Evolutionary conservation across 1,284 basidiomycete species (phyloP).

Genomic region (Sphaerobolus stellatus): DNA sequence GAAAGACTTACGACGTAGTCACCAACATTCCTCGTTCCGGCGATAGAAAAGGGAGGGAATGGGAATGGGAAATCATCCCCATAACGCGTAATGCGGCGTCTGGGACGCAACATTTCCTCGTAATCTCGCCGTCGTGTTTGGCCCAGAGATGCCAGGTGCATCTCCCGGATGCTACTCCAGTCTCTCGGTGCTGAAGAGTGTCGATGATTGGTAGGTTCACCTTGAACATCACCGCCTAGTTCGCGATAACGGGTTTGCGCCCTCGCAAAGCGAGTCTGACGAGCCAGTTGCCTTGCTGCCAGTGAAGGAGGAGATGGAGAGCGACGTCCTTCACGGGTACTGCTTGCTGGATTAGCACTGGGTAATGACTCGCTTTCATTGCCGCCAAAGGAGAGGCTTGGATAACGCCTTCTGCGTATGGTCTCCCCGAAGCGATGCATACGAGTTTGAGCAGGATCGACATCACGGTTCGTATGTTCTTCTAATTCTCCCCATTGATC

Average conservation of each 20-base stretch:
- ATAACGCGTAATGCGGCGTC: neutral
- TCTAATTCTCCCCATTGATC: slow-evolving; percentile 14
- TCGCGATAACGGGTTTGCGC: slow-evolving; percentile 12
- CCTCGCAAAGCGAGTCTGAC: slow-evolving; percentile 12
- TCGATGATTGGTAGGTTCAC: too few species aligned
- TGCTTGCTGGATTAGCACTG: neutral
- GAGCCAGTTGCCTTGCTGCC: slow-evolving; percentile 5
- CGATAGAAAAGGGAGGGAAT: neutral
- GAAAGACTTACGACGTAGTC: slow-evolving; percentile 57
- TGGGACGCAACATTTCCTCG: too few species aligned
- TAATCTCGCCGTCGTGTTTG: too few species aligned
- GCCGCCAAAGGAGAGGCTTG: slow-evolving; percentile 2
- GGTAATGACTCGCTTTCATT: neutral
- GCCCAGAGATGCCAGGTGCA: too few species aligned
- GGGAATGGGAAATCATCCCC: neutral
- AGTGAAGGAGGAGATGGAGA: slow-evolving; percentile 9
- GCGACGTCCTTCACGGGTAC: slow-evolving; percentile 2
- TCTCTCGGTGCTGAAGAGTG: too few species aligned
- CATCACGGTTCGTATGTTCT: neutral
- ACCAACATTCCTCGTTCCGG: slow-evolving; percentile 42
- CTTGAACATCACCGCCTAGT: neutral
- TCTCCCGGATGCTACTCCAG: too few species aligned
- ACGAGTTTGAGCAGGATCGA: slow-evolving; percentile 4
- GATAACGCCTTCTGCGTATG: slow-evolving; percentile 5
- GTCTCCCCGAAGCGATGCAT: slow-evolving; percentile 14